A percentile compares a stretch with the other conserved stretches of the same genome.
Evolutionary conservation across 2,329 filamentous ascomycete species (phyloP).

Genomic region (Helminthosporium solani): DNA sequence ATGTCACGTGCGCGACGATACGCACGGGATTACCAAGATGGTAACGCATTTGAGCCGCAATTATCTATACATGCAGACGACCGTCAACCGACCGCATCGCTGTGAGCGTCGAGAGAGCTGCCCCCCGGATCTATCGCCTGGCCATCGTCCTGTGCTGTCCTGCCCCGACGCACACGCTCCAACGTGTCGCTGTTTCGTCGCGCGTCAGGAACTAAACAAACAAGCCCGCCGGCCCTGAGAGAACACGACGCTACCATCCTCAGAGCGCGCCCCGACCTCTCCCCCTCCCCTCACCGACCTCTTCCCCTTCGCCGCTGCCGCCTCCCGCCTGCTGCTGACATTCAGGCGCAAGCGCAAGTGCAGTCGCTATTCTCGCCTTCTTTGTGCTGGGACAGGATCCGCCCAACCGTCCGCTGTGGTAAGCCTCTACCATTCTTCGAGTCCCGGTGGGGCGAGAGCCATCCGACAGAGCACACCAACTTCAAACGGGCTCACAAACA

Average conservation of each 20-base stretch:
- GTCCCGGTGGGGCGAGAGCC: conserved; percentile 8
- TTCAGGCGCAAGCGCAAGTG: too few species aligned
- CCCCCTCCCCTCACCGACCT: not conserved
- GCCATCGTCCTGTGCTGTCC: not conserved
- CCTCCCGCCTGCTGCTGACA: not conserved
- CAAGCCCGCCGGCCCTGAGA: conserved; percentile 4
- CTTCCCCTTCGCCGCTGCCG: conserved; percentile 1
- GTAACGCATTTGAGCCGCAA: conserved; percentile 12
- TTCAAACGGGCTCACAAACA: not conserved
- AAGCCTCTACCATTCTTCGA: conserved; percentile 10
- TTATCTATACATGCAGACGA: not conserved
- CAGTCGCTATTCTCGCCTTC: not conserved
- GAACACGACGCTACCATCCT: conserved; percentile 1
- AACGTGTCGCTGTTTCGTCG: conserved; percentile 8
- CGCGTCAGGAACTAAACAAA: conserved; percentile 12
- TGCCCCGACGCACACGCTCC: conserved; percentile 2
- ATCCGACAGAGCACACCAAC: not conserved
- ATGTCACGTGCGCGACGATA: not conserved
- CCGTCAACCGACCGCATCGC: not conserved
- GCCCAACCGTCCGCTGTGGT: conserved; percentile 1
- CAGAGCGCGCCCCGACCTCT: conserved; percentile 4
- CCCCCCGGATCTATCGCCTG: not conserved
- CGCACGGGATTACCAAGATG: conserved; percentile 4
- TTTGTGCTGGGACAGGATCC: not conserved
- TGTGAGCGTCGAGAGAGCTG: not conserved